Evolutionary conservation across 164 flowering plant genomes (phyloP), one percentile per base, ranked within the genome.

Genomic region (Vitis riparia): DNA sequence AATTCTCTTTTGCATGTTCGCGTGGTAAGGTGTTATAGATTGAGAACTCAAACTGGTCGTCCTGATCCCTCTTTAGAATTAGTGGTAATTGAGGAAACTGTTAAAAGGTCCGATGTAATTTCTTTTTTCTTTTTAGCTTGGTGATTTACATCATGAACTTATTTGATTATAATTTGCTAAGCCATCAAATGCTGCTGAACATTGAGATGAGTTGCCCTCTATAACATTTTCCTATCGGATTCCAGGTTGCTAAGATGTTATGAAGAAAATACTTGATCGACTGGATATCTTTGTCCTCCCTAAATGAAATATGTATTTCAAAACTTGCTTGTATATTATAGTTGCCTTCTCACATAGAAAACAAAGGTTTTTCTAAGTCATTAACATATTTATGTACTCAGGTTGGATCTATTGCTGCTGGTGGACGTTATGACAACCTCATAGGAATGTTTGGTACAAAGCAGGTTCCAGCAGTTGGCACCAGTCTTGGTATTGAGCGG

Each of bases 401-500:
- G 99, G 94, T 93, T 71, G 99, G 99, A 63, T 89, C 98, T 23
- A 95, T 95, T 78, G 99, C 90, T 67, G 99, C 99, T 67, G 98
- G 99, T 73, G 98, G 99, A 57, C 91, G 99, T 15, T 95, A 92
- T 72, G 99, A 95, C 83, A 90, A 88, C 77, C 98, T 95, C 66
- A 89, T 91, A 55, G 97, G 92, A 57, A 88, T 84, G 92, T 95
- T 95, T 81, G 91, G 98, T 52, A 73, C 85, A 62, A 90, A 86
- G 85, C 89, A 83, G 71, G 92, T 91, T 63, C 97, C 99, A 55
- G 88, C 99, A 16, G 93, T 95, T 81, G 99, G 99, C 55, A 86
- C 84, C 65, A 95, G 99, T 71, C 89, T 95, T 59, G 99, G 99
- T 50, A 91, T 95, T 71, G 99, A 95, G 73, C 84, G 99, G 71